Base-by-base conservation (phyloP, 257 asterid genomes). In the Eucommia ulmoides region DNA sequence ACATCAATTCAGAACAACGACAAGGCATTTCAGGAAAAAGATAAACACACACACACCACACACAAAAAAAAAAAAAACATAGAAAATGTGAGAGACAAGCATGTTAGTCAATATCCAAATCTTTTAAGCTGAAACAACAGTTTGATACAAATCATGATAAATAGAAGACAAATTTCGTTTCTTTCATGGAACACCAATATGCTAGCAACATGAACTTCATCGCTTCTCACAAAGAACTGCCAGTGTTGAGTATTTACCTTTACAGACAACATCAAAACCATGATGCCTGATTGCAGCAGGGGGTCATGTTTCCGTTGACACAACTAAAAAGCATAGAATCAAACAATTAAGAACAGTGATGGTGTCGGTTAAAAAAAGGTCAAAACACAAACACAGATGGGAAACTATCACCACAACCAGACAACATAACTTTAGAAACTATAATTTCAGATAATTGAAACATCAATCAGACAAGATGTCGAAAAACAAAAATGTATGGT, bases 221-320 rank as follows among this genome's bases (percentile, higher is more conserved):
- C 8, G 12, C 12, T 12, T 12, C 38, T 29, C 12, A 5, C 38
- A 29, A 29, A 29, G 24, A 21, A 47, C 2, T 11, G 59, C 24
- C 33, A 22, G 49, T 51, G 33, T 20, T 16, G 24, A 48, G 17
- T 35, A 20, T 22, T 50, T 74, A 87, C 97, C 94, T 87, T 87
- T 18, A 83, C 62, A 51, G 97, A 83, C 21, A 87, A 67, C 94
- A 87, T 72, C 58, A 87, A 87, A 57, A 83, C 91, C 93, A 87
- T 72, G 58, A 70, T 19, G 51, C 86, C 65, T 61, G 91, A 78
- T 69, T 60, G 88, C 67, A 67, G 62, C 48, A 56, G 33, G 49
- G 63, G 1, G 29, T 78, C 88, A 62, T 58, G 59, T 46, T 54
- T 63, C 2, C 61, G 45, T 51, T 58, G 66, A 75, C 91, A 83